Base-by-base conservation (phyloP, 2,329 filamentous ascomycete species). In the Cercospora sp. region DNA sequence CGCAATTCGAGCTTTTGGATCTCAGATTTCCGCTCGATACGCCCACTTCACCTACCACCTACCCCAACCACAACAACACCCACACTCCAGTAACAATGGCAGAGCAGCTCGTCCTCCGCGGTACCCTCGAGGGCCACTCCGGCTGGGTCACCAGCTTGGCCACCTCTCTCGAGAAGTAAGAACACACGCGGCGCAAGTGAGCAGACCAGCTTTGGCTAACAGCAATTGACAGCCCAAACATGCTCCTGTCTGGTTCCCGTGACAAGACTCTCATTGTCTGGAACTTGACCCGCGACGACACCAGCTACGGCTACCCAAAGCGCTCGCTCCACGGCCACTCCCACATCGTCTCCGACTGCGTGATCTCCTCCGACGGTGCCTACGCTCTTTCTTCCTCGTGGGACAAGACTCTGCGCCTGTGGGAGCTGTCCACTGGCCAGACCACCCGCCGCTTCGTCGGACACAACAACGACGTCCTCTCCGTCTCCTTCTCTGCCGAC, bases 181-280 rank as follows among this genome's bases (percentile, higher is more conserved):
- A 28, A 63, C 40, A 18, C 23, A 55, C 36, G 20, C 36, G 57
- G 40, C 51, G 36, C 66, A 66, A 90, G 82, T 65, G 72, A 58
- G 60, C 67, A 67, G 45, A 48, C 45, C 33, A 61, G 60, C 60
- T n/a, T 18, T 57, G 23, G 67, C 58, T 68, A 51, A 69, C 60
- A 64, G 57, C 23, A 20, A 26, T 61, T 63, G 31, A 33, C 80
- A 90, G 93, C 91, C 95, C 95, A 82, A 98, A 99, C 89, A 98
- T 99, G 94, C 94, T 99, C 83, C 90, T 99, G 80, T 99, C 95
- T 77, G 94, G 88, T 81, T 93, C 89, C 82, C 93, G 95, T 86
- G 95, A 99, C 89, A 97, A 98, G 91, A 92, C 92, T 78, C 88
- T 99, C 83, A 99, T 99, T 87, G 97, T 99, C 90, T 99, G 95